Conservation (phyloP, 768 basidiomycete species). For the Phaffia tasmanica region DNA sequence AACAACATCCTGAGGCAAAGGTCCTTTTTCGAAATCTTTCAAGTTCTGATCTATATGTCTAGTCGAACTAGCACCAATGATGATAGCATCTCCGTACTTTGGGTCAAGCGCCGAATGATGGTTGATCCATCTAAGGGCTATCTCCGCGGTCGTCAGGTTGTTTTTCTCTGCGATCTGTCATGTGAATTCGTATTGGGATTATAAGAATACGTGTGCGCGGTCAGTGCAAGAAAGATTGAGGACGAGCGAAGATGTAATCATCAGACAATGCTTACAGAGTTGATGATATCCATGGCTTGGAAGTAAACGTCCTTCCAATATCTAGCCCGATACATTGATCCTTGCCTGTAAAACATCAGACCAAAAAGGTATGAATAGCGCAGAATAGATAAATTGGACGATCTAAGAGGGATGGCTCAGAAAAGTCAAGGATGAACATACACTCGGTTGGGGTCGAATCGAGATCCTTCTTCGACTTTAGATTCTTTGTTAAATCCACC, state of each 20-base stretch:
- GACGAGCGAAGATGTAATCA: not conserved
- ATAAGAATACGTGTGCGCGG: too few relatives aligned
- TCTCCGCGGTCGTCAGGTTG: slow-evolving; percentile 37
- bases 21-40: slow-evolving; percentile 44
- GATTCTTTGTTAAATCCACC: slow-evolving; percentile 36
- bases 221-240: not conserved
- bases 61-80: slow-evolving; percentile 55
- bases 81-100: slow-evolving; percentile 34
- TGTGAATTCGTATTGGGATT: too few relatives aligned
- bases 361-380: not conserved
- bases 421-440: too few relatives aligned
- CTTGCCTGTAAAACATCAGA: not conserved
- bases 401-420: not conserved
- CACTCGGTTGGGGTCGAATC: slow-evolving; percentile 45
- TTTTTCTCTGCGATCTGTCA: slow-evolving; percentile 39
- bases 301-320: slow-evolving; percentile 52
- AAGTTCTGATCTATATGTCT: slow-evolving; percentile 48
- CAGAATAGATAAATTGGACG: not conserved
- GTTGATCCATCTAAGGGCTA: slow-evolving; percentile 45
- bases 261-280: slow-evolving; percentile 26
- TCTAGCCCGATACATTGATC: slow-evolving; percentile 32
- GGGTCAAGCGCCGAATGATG: slow-evolving; percentile 41
- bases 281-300: slow-evolving; percentile 44
- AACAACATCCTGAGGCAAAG: slow-evolving; percentile 50
- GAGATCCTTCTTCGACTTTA: slow-evolving; percentile 45